These are phyloP conservation scores for Podospora conica DNA, from an alignment of 495 filamentous ascomycete genomes.

Conservation along the genomic window DNA sequence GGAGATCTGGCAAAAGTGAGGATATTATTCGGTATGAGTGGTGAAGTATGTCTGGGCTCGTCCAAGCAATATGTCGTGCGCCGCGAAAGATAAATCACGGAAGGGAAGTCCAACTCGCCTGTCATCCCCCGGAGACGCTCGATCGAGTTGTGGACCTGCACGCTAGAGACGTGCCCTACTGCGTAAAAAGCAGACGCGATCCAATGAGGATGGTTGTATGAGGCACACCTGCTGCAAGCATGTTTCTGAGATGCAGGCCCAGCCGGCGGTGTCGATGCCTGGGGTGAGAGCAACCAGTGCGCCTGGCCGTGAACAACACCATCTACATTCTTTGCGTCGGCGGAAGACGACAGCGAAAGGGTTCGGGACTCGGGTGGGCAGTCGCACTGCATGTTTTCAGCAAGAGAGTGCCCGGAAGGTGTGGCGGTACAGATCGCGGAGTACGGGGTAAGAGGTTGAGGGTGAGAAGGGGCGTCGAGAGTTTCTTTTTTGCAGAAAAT, in stretches of 20 bases:
- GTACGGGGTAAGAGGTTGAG: too few species aligned
- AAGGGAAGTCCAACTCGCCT: too few species aligned
- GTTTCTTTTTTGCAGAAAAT: not conserved
- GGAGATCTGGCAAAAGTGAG: too few species aligned
- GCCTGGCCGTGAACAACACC: too few species aligned
- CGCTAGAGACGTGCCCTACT: not conserved
- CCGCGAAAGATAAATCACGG: too few species aligned
- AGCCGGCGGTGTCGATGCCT: not conserved
- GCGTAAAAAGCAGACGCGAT: not conserved
- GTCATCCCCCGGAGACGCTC: not conserved
- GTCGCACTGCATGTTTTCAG: not conserved
- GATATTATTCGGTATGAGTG: too few species aligned
- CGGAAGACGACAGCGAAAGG: not conserved
- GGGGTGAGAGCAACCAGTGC: not conserved
- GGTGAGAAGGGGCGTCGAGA: not conserved
- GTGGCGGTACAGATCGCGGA: too few species aligned
- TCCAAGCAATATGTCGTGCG: too few species aligned
- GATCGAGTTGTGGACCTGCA: not conserved
- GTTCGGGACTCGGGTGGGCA: not conserved
- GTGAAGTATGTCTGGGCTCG: too few species aligned
- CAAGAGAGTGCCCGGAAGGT: not conserved
- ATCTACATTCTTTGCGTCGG: not conserved
- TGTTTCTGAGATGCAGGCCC: not conserved
- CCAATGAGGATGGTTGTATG: not conserved
- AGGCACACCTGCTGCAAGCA: not conserved